These are phyloP conservation scores for Microstegium vimineum DNA, from an alignment of 176 grass and related monocot genomes.

Conservation along the genomic window DNA sequence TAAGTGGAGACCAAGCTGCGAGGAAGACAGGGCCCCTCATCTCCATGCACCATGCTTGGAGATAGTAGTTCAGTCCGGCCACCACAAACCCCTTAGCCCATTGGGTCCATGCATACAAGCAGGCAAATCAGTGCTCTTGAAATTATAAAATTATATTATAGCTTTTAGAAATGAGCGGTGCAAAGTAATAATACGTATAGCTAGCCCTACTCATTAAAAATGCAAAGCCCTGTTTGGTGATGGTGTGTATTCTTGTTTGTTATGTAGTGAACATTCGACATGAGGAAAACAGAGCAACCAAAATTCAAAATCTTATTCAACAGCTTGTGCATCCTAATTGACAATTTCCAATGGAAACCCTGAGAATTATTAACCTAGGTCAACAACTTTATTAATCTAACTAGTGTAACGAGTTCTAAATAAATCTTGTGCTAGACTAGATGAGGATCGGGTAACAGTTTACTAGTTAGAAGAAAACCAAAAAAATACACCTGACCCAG, in stretches of 20 bases:
- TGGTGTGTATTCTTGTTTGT: background rate
- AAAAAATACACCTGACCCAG: background rate
- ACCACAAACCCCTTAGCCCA: background rate
- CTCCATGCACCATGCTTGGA: background rate
- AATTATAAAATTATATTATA: background rate
- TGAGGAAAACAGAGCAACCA: background rate
- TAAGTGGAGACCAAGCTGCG: background rate
- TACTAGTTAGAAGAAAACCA: background rate
- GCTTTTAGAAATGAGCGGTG: background rate
- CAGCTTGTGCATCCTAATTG: background rate
- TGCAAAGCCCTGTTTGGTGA: no score
- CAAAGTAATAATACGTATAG: no score
- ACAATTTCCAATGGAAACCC: background rate
- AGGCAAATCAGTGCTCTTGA: background rate
- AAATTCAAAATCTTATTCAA: background rate
- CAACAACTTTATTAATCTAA: background rate
- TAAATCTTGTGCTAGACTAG: background rate
- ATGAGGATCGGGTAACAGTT: background rate
- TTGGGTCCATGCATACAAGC: background rate
- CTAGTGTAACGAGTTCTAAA: background rate
- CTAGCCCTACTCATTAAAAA: background rate
- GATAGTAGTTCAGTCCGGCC: background rate
- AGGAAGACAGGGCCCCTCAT: background rate
- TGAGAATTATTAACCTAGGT: background rate
- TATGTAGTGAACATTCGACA: background rate